Percentiles rank a stretch among this genome's conserved stretches.
These are phyloP conservation scores for Hanseniaspora thailandica DNA, from an alignment of 805 yeast species.

Conservation along the genomic window DNA sequence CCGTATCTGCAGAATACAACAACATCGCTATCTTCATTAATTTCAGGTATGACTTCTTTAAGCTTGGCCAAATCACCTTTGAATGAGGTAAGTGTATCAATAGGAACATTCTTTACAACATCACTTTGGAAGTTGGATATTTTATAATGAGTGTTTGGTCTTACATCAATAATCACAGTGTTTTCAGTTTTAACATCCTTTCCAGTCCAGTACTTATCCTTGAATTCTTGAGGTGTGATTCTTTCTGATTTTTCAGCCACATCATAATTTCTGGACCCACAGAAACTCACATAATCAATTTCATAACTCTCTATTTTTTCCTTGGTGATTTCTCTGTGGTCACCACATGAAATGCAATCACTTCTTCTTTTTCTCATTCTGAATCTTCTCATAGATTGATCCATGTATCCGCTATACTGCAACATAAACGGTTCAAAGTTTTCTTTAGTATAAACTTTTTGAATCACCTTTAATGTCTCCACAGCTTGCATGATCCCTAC, in stretches of 20 bases:
- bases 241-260: conserved; percentile 38
- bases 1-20: conserved; percentile 77
- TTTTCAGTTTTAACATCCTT: conserved; percentile 15
- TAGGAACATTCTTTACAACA: conserved; percentile 49
- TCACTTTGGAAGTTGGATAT: conserved; percentile 46
- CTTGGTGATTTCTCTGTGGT: conserved; percentile 35
- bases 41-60: conserved; percentile 22
- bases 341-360: conserved; percentile 58
- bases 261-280: conserved; percentile 47
- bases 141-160: conserved; percentile 65
- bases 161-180: conserved; percentile 54
- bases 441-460: conserved; percentile 40
- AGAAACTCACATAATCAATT: conserved; percentile 59
- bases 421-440: conserved; percentile 58
- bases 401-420: conserved; percentile 55
- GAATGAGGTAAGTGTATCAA: conserved; percentile 34
- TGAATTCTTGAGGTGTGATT: conserved; percentile 32
- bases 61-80: conserved; percentile 24
- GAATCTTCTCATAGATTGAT: conserved; percentile 56
- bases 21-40: conserved; percentile 27
- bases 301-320: conserved; percentile 35
- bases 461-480: conserved; percentile 67
- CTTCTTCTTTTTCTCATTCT: conserved; percentile 62
- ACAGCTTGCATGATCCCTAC: conserved; percentile 83
- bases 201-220: conserved; percentile 25